Evolutionary conservation across 2,329 filamentous ascomycete species (phyloP).

Genomic region (Tolypocladium cylindrosporum): DNA sequence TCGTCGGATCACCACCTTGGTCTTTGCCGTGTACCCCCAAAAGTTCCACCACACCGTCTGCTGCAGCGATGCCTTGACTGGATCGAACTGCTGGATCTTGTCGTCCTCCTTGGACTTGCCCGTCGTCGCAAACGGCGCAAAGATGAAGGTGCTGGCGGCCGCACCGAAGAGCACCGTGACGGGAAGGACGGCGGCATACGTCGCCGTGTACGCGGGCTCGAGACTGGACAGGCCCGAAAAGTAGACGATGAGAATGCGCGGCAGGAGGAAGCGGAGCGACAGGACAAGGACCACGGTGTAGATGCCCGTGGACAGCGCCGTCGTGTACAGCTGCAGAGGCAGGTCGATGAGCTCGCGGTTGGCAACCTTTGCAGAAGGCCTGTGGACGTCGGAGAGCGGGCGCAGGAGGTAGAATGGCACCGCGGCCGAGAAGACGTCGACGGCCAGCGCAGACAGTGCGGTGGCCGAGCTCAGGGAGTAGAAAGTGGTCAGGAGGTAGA

Average conservation of each 20-base stretch:
- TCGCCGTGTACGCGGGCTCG: constrained; percentile 54
- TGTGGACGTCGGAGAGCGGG: constrained; percentile 54
- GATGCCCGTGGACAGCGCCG: constrained; percentile 58
- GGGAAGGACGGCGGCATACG: constrained; percentile 51
- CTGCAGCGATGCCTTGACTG: constrained; percentile 51
- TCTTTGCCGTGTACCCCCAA: constrained; percentile 56
- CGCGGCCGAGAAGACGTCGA: constrained; percentile 60
- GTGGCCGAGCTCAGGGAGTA: constrained; percentile 59
- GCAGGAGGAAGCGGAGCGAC: constrained; percentile 61
- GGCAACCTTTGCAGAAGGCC: constrained; percentile 39
- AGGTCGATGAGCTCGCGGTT: constrained; percentile 59
- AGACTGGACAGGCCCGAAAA: constrained; percentile 66
- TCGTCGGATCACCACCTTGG: constrained; percentile 54
- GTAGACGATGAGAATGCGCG: constrained; percentile 60
- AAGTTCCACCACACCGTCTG: constrained; percentile 66
- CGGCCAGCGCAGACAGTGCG: constrained; percentile 48
- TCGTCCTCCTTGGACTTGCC: constrained; percentile 38
- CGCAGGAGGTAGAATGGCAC: constrained; percentile 69
- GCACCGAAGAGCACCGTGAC: constrained; percentile 50
- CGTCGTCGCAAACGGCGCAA: constrained; percentile 53
- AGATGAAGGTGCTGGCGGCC: constrained; percentile 68
- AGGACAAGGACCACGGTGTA: constrained; percentile 65
- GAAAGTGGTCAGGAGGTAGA: constrained; percentile 68
- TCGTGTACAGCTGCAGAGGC: constrained; percentile 53
- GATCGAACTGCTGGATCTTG: constrained; percentile 46